phyloP scores from a whole-genome alignment of 2,329 filamentous ascomycete species.

The Fusarium coffeatum region DNA sequence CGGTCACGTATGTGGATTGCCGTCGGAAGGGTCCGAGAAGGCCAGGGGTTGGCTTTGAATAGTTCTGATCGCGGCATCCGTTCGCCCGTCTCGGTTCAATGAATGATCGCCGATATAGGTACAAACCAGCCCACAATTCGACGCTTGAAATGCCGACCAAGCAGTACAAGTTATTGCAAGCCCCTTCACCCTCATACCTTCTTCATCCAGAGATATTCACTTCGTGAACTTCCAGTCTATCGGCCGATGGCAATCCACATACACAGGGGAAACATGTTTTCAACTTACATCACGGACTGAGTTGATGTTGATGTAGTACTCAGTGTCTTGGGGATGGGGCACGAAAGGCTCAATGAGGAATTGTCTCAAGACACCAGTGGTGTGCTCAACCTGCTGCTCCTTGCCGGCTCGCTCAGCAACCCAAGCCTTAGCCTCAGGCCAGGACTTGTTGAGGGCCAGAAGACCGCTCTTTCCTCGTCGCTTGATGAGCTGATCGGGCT shows the following conservation, averaged over 20 bases:
- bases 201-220: background rate
- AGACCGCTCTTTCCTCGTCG: constrained; percentile 98
- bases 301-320: constrained; percentile 99
- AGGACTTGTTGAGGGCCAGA: constrained; percentile 95
- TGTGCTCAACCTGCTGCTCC: constrained; percentile 91
- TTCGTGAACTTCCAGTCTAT: background rate
- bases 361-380: constrained; percentile 87
- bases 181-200: constrained; percentile 15
- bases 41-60: constrained; percentile 36
- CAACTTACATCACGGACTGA: constrained; percentile 96
- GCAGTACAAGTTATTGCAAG: constrained; percentile 37
- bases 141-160: constrained; percentile 32
- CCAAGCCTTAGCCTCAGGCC: constrained; percentile 94
- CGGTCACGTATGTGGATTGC: constrained; percentile 21
- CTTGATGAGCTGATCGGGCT: constrained; percentile 99
- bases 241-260: constrained; percentile 15
- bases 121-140: constrained; percentile 44
- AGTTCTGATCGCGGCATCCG: constrained; percentile 52
- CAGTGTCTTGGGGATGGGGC: constrained; percentile 91
- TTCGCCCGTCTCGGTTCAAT: constrained; percentile 51
- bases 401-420: constrained; percentile 92
- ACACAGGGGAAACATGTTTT: constrained; percentile 40
- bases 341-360: constrained; percentile 99
- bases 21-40: constrained; percentile 28
- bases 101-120: constrained; percentile 43